phyloP scores from a whole-genome alignment of 495 filamentous ascomycete genomes.

The Paragyromitra xinjiangensis region DNA sequence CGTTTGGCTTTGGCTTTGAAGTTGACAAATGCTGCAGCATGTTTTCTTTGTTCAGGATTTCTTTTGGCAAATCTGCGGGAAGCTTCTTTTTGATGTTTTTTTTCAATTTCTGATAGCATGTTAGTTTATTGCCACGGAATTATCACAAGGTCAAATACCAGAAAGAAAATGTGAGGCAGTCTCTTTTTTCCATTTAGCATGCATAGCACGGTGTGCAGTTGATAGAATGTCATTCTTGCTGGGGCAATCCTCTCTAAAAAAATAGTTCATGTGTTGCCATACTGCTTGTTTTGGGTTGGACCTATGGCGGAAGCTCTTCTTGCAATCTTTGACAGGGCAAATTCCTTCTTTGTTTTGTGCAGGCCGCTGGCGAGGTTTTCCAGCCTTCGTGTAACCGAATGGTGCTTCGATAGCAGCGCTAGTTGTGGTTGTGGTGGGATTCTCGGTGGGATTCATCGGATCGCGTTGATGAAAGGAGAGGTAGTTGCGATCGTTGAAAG shows the following conservation, averaged over 20 bases:
- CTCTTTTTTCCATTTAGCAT: too few relatives aligned
- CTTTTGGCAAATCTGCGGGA: background rate
- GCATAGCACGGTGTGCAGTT: too few relatives aligned
- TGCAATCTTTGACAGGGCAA: background rate
- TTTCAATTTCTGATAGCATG: background rate
- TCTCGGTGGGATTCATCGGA: too few relatives aligned
- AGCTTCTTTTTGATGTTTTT: constrained; percentile 3
- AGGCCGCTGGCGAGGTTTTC: background rate
- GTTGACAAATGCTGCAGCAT: background rate
- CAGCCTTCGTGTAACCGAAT: constrained; percentile 7
- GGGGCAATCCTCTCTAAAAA: too few relatives aligned
- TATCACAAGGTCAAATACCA: too few relatives aligned
- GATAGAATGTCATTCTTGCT: too few relatives aligned
- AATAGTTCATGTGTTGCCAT: background rate
- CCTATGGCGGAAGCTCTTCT: constrained; percentile 5
- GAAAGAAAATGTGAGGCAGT: too few relatives aligned
- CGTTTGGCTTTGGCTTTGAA: constrained; percentile 7
- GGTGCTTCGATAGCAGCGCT: too few relatives aligned
- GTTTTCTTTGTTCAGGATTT: background rate
- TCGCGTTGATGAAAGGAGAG: too few relatives aligned
- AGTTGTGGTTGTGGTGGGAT: too few relatives aligned
- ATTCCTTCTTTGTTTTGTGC: background rate
- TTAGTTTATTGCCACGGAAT: too few relatives aligned
- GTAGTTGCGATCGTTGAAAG: too few relatives aligned
- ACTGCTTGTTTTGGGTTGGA: constrained; percentile 3